Evolutionary conservation across 2,329 filamentous ascomycete genomes (phyloP).

Genomic region (Colletotrichum sp.): DNA sequence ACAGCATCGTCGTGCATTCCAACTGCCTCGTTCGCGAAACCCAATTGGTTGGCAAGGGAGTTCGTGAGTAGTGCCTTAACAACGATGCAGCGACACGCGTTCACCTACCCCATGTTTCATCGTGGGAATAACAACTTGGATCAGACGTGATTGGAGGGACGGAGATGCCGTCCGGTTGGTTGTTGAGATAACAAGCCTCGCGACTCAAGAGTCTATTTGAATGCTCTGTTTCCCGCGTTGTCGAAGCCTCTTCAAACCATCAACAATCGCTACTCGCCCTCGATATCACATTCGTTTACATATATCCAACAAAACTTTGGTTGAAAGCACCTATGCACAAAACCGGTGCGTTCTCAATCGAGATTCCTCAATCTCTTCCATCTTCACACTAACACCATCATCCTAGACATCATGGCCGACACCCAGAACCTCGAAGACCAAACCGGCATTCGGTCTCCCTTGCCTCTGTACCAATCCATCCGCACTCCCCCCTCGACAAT

Average conservation of each 20-base stretch:
- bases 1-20: not conserved
- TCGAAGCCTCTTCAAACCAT: not conserved
- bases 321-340: not conserved
- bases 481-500: slow-evolving; percentile 2
- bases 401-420: not conserved
- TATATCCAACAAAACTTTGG: not conserved
- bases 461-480: slow-evolving; percentile 4
- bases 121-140: not conserved
- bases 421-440: not conserved
- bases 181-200: not conserved
- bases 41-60: not conserved
- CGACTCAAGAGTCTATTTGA: not conserved
- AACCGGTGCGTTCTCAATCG: not conserved
- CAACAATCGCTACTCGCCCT: not conserved
- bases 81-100: not conserved
- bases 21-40: not conserved
- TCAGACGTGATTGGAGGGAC: not conserved
- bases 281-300: not conserved
- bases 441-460: not conserved
- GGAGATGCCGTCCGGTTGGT: not conserved
- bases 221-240: not conserved
- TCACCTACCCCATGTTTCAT: not conserved
- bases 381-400: not conserved
- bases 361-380: too few relatives aligned
- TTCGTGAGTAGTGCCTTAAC: not conserved